Evolutionary conservation across 2,329 filamentous ascomycete species (phyloP).

Genomic region (Peltaster fructicola): DNA sequence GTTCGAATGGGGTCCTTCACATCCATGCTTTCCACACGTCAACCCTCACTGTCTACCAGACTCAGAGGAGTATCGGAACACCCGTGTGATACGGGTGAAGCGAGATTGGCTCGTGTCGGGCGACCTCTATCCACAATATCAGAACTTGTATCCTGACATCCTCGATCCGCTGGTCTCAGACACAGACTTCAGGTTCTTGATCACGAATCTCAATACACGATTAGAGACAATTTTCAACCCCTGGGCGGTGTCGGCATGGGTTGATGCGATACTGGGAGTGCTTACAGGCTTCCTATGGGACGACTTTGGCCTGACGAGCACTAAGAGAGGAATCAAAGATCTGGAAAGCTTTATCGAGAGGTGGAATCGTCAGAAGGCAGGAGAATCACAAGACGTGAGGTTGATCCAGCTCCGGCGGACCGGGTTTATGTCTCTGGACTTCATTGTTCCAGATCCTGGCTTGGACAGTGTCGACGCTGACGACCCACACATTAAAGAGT

Average conservation of each 20-base stretch:
- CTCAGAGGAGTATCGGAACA: slow-evolving; percentile 56
- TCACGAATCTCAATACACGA: slow-evolving; percentile 66
- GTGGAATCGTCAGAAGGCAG: slow-evolving; percentile 57
- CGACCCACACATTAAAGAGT: too few relatives aligned
- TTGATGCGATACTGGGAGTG: slow-evolving; percentile 64
- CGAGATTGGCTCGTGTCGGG: slow-evolving; percentile 79
- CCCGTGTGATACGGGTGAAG: slow-evolving; percentile 77
- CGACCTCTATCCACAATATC: slow-evolving; percentile 82
- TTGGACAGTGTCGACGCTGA: too few relatives aligned
- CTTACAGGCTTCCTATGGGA: slow-evolving; percentile 92
- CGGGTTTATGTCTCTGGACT: slow-evolving; percentile 74
- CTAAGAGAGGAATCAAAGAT: slow-evolving; percentile 51
- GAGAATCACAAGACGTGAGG: slow-evolving; percentile 44
- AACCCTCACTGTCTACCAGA: slow-evolving; percentile 76
- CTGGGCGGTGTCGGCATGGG: slow-evolving; percentile 54
- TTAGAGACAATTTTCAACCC: slow-evolving; percentile 66
- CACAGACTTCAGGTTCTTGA: slow-evolving; percentile 65
- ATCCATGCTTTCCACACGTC: slow-evolving; percentile 85
- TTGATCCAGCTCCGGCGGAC: slow-evolving; percentile 66
- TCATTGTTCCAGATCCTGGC: slow-evolving; percentile 65
- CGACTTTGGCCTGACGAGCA: slow-evolving; percentile 59
- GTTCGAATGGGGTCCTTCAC: slow-evolving; percentile 78
- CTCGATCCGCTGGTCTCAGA: slow-evolving; percentile 73
- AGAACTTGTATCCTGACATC: slow-evolving; percentile 91
- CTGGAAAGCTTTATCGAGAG: slow-evolving; percentile 70